Evolutionary conservation across 805 yeast species (phyloP).

Genomic region (Nadsonia fulvescens): DNA sequence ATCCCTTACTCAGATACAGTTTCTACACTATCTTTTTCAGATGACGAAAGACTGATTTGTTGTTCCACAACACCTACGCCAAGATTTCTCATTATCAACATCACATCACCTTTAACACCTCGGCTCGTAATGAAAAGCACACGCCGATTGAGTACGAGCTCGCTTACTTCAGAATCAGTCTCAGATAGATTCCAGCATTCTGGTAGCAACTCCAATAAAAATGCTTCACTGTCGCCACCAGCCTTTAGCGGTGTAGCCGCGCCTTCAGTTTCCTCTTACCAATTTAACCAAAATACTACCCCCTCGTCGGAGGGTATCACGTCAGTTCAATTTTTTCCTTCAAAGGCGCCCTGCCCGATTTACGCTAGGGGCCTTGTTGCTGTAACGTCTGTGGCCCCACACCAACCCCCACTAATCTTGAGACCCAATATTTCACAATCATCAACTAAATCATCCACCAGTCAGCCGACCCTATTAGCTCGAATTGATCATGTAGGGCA

Average conservation of each 20-base stretch:
- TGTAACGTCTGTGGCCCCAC: slow-evolving; percentile 38
- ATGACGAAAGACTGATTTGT: slow-evolving; percentile 48
- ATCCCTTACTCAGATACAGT: slow-evolving; percentile 80
- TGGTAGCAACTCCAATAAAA: too few relatives aligned
- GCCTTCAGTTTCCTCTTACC: too few relatives aligned
- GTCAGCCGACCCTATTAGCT: slow-evolving; percentile 42
- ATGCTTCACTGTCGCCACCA: too few relatives aligned
- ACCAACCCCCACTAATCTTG: slow-evolving; percentile 47
- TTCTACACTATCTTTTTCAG: slow-evolving; percentile 52
- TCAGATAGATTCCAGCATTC: too few relatives aligned
- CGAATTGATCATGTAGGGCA: slow-evolving; percentile 69
- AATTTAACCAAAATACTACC: too few relatives aligned
- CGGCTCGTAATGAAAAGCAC: slow-evolving; percentile 51
- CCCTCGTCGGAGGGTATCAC: slow-evolving; percentile 84
- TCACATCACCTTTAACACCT: slow-evolving; percentile 46
- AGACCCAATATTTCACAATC: slow-evolving; percentile 33
- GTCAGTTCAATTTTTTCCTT: slow-evolving; percentile 54
- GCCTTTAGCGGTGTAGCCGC: too few relatives aligned
- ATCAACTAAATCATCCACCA: slow-evolving; percentile 17
- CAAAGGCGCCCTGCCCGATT: slow-evolving; percentile 32
- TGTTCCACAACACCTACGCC: slow-evolving; percentile 69
- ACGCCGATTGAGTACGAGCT: slow-evolving; percentile 23
- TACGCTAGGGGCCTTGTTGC: slow-evolving; percentile 27
- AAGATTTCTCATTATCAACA: slow-evolving; percentile 55
- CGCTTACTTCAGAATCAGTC: too few relatives aligned